Percentiles rank a stretch among this genome's conserved stretches.
Evolutionary conservation across 305 asterid genomes (phyloP).

Genomic region (Stenogyne calaminthoides): DNA sequence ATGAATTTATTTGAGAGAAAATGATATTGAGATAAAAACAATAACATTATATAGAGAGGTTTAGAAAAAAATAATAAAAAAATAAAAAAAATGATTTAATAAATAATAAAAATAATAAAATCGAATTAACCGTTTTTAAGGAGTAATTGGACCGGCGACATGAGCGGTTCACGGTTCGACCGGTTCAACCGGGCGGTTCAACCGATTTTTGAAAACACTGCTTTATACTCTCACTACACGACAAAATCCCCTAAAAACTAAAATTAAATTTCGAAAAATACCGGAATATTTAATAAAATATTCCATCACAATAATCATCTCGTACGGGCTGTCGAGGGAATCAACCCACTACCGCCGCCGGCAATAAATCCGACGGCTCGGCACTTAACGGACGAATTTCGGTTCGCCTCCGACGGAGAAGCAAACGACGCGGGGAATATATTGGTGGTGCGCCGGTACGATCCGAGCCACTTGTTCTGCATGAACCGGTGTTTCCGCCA

Average conservation of each 20-base stretch:
- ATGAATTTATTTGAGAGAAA: too few relatives aligned
- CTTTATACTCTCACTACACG: not conserved
- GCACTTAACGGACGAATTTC: constrained; percentile 44
- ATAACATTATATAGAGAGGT: too few relatives aligned
- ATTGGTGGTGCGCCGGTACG: constrained; percentile 66
- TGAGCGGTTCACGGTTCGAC: too few relatives aligned
- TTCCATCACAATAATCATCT: constrained; percentile 39
- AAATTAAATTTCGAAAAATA: not conserved
- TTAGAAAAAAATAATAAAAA: too few relatives aligned
- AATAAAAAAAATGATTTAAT: too few relatives aligned
- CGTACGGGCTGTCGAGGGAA: constrained; percentile 50
- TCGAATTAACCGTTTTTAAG: too few relatives aligned
- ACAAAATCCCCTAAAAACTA: constrained; percentile 20
- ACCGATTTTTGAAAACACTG: too few relatives aligned
- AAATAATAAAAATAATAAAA: too few relatives aligned
- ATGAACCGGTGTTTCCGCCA: constrained; percentile 89
- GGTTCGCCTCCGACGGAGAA: not conserved
- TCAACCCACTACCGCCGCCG: constrained; percentile 32
- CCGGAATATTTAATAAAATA: constrained; percentile 21
- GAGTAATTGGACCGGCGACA: too few relatives aligned
- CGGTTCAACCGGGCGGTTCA: too few relatives aligned
- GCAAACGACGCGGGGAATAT: constrained; percentile 38
- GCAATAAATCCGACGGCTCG: constrained; percentile 71
- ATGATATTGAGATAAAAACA: too few relatives aligned
- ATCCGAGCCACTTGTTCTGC: constrained; percentile 79